Evolutionary conservation across 192 early-diverging fungal species (phyloP).

Genomic region (Powellomyces hirtus): DNA sequence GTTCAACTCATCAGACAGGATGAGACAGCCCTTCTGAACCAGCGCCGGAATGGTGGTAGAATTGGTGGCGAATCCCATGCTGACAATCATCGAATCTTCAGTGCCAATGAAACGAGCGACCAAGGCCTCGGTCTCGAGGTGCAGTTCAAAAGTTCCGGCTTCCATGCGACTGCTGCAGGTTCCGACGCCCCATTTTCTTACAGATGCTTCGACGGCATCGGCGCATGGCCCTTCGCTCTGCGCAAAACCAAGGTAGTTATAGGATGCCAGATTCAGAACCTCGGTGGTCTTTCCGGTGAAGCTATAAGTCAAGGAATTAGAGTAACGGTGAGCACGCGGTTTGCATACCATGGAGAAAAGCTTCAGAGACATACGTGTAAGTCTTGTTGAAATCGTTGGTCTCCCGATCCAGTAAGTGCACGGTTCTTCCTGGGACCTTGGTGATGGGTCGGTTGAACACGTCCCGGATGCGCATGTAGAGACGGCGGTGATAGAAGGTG

Average conservation of each 20-base stretch:
- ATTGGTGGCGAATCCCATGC: slow-evolving; percentile 98
- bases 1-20: slow-evolving; percentile 95
- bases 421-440: slow-evolving; percentile 83
- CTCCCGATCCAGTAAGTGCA: slow-evolving; percentile 83
- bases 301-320: slow-evolving; percentile 4
- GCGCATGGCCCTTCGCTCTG: slow-evolving; percentile 91
- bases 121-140: slow-evolving; percentile 75
- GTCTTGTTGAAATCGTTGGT: slow-evolving; percentile 81
- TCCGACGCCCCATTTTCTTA: slow-evolving; percentile 71
- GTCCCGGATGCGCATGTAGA: slow-evolving; percentile 87
- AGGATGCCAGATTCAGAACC: slow-evolving; percentile 89
- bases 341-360: neutral
- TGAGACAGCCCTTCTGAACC: slow-evolving; percentile 78
- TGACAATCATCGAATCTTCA: slow-evolving; percentile 81
- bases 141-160: slow-evolving; percentile 55
- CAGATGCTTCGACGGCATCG: slow-evolving; percentile 80
- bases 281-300: slow-evolving; percentile 78
- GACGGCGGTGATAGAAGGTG: slow-evolving; percentile 88
- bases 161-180: slow-evolving; percentile 69
- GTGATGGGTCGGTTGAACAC: slow-evolving; percentile 94
- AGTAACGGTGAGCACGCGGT: neutral
- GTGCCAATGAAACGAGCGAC: slow-evolving; percentile 89
- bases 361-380: slow-evolving; percentile 50
- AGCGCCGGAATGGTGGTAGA: slow-evolving; percentile 90
- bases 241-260: slow-evolving; percentile 98